Percentiles rank a stretch among this genome's conserved stretches.
These are phyloP conservation scores for Entomortierella parvispora DNA, from an alignment of 192 early-diverging fungal genomes.

Conservation along the genomic window DNA sequence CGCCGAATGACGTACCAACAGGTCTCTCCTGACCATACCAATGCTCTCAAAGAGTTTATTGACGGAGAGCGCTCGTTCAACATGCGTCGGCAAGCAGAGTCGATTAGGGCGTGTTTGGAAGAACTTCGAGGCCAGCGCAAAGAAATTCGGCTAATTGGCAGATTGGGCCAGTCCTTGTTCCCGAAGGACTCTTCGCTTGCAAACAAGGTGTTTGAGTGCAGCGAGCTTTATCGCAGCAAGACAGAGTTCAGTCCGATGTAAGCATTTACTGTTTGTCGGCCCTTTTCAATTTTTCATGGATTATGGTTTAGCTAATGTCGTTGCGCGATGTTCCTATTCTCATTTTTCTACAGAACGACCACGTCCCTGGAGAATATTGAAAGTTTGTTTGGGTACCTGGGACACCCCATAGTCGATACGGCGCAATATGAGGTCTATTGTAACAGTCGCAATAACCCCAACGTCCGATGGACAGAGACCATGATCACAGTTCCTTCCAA, in stretches of 20 bases:
- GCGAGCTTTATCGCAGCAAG: constrained; percentile 15
- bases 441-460: constrained; percentile 33
- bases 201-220: constrained; percentile 19
- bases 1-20: constrained; percentile 8
- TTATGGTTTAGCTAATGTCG: no score
- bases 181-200: neutral
- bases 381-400: constrained; percentile 29
- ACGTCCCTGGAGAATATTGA: neutral
- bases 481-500: constrained; percentile 28
- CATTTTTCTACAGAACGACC: constrained; percentile 8
- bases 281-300: neutral
- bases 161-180: constrained; percentile 27
- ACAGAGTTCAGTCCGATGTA: neutral
- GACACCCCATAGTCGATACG: constrained; percentile 15
- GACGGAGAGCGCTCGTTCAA: constrained; percentile 21
- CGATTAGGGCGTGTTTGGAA: constrained; percentile 22
- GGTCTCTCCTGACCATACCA: neutral
- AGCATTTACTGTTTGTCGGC: neutral
- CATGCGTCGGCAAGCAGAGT: constrained; percentile 19
- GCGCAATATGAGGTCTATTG: constrained; percentile 25
- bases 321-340: neutral
- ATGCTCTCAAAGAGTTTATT: neutral
- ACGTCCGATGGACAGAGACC: constrained; percentile 14
- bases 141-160: constrained; percentile 36
- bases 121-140: constrained; percentile 42